These are phyloP conservation scores for Puccinia hordei DNA, from an alignment of 1,284 basidiomycete genomes.

Conservation along the genomic window DNA sequence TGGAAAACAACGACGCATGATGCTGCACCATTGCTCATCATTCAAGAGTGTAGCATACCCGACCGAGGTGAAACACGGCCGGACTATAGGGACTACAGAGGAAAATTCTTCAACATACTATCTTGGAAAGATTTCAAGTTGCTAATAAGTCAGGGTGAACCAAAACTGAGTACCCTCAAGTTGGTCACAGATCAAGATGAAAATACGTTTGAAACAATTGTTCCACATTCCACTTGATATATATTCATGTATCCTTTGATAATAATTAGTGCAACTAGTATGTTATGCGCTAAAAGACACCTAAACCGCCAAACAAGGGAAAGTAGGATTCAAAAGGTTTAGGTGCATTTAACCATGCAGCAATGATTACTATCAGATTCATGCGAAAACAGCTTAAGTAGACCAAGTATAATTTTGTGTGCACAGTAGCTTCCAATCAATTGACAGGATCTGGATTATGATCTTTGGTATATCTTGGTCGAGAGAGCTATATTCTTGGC, in stretches of 20 bases:
- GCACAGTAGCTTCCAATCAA: neutral
- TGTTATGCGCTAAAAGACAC: neutral
- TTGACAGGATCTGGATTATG: neutral
- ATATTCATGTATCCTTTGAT: no score
- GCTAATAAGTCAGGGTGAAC: neutral
- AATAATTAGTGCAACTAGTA: conserved; percentile 1
- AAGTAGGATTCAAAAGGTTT: no score
- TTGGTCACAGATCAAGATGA: no score
- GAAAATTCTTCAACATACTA: no score
- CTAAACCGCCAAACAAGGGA: no score
- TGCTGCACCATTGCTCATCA: conserved; percentile 4
- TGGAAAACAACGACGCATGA: conserved; percentile 8
- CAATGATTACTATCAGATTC: neutral
- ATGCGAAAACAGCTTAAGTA: neutral
- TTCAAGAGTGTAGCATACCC: neutral
- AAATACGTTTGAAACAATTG: no score
- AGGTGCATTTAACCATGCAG: no score
- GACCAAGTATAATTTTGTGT: neutral
- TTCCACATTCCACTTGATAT: no score
- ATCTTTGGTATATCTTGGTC: neutral
- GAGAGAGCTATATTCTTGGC: neutral
- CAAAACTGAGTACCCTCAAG: neutral
- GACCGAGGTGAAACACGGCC: conserved; percentile 2
- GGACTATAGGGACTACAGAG: neutral
- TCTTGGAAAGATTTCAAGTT: neutral